phyloP scores from a whole-genome alignment of 768 basidiomycete species.

The Pleurotus pulmonarius region DNA sequence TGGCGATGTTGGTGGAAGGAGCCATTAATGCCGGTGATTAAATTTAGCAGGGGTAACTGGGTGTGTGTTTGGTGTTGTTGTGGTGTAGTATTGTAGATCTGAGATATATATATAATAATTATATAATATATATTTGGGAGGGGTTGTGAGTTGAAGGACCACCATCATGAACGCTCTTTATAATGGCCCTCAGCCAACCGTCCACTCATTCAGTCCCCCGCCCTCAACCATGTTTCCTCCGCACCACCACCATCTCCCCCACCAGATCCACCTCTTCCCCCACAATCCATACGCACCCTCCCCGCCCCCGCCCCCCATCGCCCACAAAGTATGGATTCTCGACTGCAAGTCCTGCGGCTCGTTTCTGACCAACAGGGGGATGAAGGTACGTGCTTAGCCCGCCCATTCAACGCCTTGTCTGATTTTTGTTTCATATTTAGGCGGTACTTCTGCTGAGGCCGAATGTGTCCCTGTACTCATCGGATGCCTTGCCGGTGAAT shows the following conservation, averaged over 20 bases:
- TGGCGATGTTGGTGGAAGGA: slow-evolving; percentile 38
- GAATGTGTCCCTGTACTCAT: slow-evolving; percentile 78
- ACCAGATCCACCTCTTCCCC: slow-evolving; percentile 29
- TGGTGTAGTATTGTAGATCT: not conserved
- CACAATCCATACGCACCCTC: slow-evolving; percentile 37
- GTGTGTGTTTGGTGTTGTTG: slow-evolving; percentile 11
- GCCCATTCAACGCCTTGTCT: slow-evolving; percentile 2
- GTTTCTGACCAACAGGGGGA: slow-evolving; percentile 80
- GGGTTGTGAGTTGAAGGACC: not conserved
- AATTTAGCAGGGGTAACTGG: slow-evolving; percentile 16
- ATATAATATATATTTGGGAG: not conserved
- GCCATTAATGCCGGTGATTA: slow-evolving; percentile 16
- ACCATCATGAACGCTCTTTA: slow-evolving; percentile 21
- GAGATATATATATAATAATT: not conserved
- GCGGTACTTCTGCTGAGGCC: slow-evolving; percentile 82
- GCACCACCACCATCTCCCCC: slow-evolving; percentile 8
- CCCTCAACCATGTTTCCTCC: slow-evolving; percentile 6
- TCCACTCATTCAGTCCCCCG: slow-evolving; percentile 10
- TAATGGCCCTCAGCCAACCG: slow-evolving; percentile 11
- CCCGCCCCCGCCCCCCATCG: slow-evolving; percentile 38
- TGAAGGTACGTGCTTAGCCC: slow-evolving; percentile 52
- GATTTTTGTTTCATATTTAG: slow-evolving; percentile 30
- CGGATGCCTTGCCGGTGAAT: slow-evolving; percentile 75
- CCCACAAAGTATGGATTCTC: slow-evolving; percentile 78
- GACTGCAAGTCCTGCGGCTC: slow-evolving; percentile 71